Evolutionary conservation across 495 filamentous ascomycete genomes (phyloP).

Genomic region (Tuber microsphaerosporum): DNA sequence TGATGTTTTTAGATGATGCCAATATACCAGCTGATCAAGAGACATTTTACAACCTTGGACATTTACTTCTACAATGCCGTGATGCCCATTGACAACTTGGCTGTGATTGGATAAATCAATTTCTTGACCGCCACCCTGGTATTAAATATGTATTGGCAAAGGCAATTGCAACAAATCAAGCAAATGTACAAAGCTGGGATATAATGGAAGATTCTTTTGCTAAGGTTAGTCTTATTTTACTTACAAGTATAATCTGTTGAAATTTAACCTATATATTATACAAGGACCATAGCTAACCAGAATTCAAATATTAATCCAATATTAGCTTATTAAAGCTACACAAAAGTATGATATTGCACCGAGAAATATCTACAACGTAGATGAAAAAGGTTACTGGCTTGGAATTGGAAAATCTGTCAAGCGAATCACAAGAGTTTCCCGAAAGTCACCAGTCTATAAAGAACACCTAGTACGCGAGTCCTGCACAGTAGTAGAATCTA

Average conservation of each 20-base stretch:
- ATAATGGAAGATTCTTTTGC: conserved; percentile 15
- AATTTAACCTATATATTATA: too few species aligned
- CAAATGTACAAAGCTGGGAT: conserved; percentile 13
- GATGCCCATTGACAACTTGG: neutral
- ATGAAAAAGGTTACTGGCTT: neutral
- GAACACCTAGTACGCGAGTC: too few species aligned
- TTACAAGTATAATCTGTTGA: too few species aligned
- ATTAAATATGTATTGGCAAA: conserved; percentile 9
- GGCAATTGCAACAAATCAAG: conserved; percentile 7
- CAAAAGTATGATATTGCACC: conserved; percentile 2
- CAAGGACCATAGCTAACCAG: too few species aligned
- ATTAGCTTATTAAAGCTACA: too few species aligned
- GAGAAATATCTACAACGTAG: conserved; percentile 2
- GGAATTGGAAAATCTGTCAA: too few species aligned
- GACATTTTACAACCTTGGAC: neutral
- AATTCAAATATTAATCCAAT: too few species aligned
- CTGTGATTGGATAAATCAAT: neutral
- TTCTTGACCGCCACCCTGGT: neutral
- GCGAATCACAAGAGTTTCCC: too few species aligned
- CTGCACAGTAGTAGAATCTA: too few species aligned
- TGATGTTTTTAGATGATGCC: conserved; percentile 16
- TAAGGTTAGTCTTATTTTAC: too few species aligned
- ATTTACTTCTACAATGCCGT: neutral
- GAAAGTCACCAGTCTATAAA: too few species aligned
- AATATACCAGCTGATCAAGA: neutral